phyloP scores from a whole-genome alignment of 768 basidiomycete genomes.

The Rhizopogon vesiculosus region DNA sequence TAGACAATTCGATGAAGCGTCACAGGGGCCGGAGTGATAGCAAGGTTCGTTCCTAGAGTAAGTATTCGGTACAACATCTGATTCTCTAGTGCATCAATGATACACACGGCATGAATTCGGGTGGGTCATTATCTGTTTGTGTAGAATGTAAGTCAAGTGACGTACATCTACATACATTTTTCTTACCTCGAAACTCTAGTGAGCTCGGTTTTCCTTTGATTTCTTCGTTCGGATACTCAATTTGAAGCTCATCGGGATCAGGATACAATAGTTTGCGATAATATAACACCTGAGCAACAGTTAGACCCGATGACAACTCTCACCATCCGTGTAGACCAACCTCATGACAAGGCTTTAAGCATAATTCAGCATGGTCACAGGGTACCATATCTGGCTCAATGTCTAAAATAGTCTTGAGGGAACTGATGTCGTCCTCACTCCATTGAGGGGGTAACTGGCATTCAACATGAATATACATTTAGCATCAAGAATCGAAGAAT shows the following conservation, averaged over 20 bases:
- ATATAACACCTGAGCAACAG: slow-evolving; percentile 16
- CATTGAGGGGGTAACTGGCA: slow-evolving; percentile 28
- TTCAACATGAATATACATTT: not conserved
- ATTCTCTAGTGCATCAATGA: no score
- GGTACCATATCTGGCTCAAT: slow-evolving; percentile 41
- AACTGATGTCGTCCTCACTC: slow-evolving; percentile 33
- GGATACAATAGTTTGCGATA: slow-evolving; percentile 12
- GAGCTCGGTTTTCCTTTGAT: slow-evolving; percentile 5
- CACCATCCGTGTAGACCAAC: slow-evolving; percentile 24
- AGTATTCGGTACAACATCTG: not conserved
- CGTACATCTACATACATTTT: slow-evolving; percentile 11
- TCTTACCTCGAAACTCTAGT: slow-evolving; percentile 19
- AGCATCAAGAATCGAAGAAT: not conserved
- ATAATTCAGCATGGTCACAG: slow-evolving; percentile 52
- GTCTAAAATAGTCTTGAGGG: slow-evolving; percentile 35
- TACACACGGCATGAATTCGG: slow-evolving; percentile 14
- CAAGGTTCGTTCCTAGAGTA: slow-evolving; percentile 45
- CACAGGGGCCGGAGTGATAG: slow-evolving; percentile 53
- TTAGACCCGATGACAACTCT: not conserved
- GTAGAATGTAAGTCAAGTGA: slow-evolving; percentile 10
- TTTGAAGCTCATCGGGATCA: not conserved
- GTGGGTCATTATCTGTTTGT: slow-evolving; percentile 6
- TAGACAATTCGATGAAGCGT: slow-evolving; percentile 33
- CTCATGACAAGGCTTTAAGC: slow-evolving; percentile 57
- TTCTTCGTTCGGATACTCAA: not conserved